A percentile compares a stretch with the other conserved stretches of the same genome.
phyloP scores from a whole-genome alignment of 148 eudicot genomes.

The Chenopodium formosanum region DNA sequence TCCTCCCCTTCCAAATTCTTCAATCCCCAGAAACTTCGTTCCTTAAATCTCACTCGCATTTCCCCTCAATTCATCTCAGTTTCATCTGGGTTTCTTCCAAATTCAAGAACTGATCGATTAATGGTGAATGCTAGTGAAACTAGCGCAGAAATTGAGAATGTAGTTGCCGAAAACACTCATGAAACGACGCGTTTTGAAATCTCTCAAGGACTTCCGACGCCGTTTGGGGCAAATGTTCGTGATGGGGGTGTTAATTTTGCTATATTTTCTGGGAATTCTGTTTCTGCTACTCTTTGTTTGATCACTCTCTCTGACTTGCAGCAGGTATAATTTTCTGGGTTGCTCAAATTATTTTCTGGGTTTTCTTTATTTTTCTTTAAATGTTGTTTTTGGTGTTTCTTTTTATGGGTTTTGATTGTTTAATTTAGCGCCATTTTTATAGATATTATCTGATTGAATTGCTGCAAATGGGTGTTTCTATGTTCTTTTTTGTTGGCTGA shows the following conservation, averaged over 20 bases:
- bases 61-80: slow-evolving; percentile 4
- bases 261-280: slow-evolving; percentile 61
- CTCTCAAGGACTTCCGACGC: slow-evolving; percentile 56
- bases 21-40: slow-evolving; percentile 12
- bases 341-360: neutral
- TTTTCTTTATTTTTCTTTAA: neutral
- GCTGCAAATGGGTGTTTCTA: neutral
- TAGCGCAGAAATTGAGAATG: slow-evolving; percentile 41
- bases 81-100: slow-evolving; percentile 20
- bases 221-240: slow-evolving; percentile 67
- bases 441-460: neutral
- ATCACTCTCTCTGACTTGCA: slow-evolving; percentile 57
- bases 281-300: slow-evolving; percentile 76
- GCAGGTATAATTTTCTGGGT: slow-evolving; percentile 38
- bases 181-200: slow-evolving; percentile 50
- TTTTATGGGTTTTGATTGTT: neutral
- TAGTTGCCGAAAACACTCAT: slow-evolving; percentile 38
- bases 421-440: neutral
- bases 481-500: neutral
- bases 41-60: neutral
- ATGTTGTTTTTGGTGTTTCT: neutral
- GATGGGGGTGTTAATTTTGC: slow-evolving; percentile 93
- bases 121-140: slow-evolving; percentile 36
- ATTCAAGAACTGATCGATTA: slow-evolving; percentile 18
- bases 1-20: slow-evolving; percentile 7